Conservation (phyloP, 73 alveolate species). For the Paramecium tetraurelia region DNA sequence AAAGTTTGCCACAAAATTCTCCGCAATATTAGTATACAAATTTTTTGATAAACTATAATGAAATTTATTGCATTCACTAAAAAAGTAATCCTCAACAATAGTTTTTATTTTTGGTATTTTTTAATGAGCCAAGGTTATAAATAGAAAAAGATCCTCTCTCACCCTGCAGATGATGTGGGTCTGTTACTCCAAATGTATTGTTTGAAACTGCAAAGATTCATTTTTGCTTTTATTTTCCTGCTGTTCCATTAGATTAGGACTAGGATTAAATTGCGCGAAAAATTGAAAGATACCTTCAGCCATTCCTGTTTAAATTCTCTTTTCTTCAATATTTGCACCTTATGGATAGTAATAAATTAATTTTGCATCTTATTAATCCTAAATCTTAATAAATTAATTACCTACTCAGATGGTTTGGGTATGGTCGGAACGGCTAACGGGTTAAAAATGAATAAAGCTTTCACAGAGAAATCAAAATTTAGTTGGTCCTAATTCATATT, state of each 20-base stretch:
- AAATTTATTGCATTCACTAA: slow-evolving; percentile 41
- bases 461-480: neutral
- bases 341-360: neutral
- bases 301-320: slow-evolving; percentile 42
- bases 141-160: neutral
- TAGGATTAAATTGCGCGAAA: neutral
- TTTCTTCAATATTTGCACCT: neutral
- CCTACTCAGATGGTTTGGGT: slow-evolving; percentile 47
- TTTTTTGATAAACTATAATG: neutral
- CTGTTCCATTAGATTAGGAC: neutral
- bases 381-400: neutral
- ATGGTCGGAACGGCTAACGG: neutral
- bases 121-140: neutral
- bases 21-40: neutral
- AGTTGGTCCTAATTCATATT: neutral
- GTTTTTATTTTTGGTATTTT: neutral
- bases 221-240: neutral
- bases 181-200: neutral
- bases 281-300: slow-evolving; percentile 46
- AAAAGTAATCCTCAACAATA: slow-evolving; percentile 14
- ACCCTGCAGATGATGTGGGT: neutral
- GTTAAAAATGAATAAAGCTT: slow-evolving; percentile 5
- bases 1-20: neutral
- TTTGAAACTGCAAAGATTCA: neutral
- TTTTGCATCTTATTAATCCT: slow-evolving; percentile 47